These are phyloP conservation scores for Xylaria intraflava DNA, from an alignment of 495 filamentous ascomycete genomes.

Conservation along the genomic window DNA sequence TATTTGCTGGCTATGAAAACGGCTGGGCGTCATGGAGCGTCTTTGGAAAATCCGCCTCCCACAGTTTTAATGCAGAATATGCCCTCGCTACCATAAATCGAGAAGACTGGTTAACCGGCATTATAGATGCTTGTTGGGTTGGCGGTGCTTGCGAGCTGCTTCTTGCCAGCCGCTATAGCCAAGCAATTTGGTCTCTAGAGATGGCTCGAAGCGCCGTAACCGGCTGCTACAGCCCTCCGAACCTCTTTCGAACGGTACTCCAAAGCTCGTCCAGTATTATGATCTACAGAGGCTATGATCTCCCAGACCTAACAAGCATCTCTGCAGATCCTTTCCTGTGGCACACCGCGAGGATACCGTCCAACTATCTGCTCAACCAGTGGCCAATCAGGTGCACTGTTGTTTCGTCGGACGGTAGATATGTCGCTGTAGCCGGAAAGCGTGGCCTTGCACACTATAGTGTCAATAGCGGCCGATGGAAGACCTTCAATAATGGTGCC, in stretches of 20 bases:
- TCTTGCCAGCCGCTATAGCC: conserved; percentile 58
- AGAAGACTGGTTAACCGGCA: conserved; percentile 75
- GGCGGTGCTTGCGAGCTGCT: conserved; percentile 82
- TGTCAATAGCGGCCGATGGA: conserved; percentile 90
- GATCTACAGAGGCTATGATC: conserved; percentile 87
- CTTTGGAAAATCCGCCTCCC: conserved; percentile 80
- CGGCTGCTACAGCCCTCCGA: conserved; percentile 83
- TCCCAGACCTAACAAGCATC: conserved; percentile 81
- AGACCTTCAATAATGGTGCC: conserved; percentile 74
- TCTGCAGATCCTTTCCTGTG: conserved; percentile 88
- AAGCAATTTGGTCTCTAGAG: conserved; percentile 80
- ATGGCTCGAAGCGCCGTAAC: conserved; percentile 87
- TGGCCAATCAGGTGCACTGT: conserved; percentile 85
- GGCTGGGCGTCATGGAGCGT: conserved; percentile 98
- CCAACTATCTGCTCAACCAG: conserved; percentile 76
- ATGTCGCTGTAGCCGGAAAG: conserved; percentile 89
- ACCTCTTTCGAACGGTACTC: conserved; percentile 80
- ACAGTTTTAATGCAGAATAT: conserved; percentile 67
- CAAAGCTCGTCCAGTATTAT: conserved; percentile 79
- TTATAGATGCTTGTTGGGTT: conserved; percentile 74
- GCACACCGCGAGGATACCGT: conserved; percentile 84
- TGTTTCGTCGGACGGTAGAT: conserved; percentile 85
- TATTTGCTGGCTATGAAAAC: conserved; percentile 87
- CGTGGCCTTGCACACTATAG: conserved; percentile 94
- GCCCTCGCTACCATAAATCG: conserved; percentile 55